These are phyloP conservation scores for Dactylellina haptotyla DNA, from an alignment of 2,329 filamentous ascomycete species.

Conservation along the genomic window DNA sequence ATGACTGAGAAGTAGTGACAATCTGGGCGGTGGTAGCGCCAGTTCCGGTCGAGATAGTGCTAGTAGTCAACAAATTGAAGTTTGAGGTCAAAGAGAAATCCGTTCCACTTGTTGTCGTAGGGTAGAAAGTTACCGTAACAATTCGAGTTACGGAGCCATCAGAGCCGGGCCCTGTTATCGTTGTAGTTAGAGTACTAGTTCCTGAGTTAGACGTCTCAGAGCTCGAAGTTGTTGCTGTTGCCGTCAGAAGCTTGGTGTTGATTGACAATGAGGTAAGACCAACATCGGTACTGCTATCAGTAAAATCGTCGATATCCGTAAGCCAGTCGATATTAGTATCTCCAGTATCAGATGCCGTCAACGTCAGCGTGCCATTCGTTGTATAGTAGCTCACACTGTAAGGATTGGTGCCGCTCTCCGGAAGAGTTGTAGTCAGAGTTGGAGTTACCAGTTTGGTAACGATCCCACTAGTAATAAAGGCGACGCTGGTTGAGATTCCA, in stretches of 20 bases:
- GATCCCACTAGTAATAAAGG: conserved; percentile 1
- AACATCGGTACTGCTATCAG: not conserved
- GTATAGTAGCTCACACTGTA: conserved; percentile 25
- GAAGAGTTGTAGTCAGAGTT: conserved; percentile 19
- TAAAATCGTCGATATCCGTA: not conserved
- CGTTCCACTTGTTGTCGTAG: conserved; percentile 4
- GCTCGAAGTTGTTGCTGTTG: not conserved
- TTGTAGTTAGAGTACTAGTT: conserved; percentile 11
- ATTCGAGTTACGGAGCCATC: conserved; percentile 9
- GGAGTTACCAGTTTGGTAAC: conserved; percentile 21
- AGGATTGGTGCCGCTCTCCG: conserved; percentile 8
- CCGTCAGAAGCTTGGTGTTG: conserved; percentile 16
- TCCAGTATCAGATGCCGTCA: conserved; percentile 18
- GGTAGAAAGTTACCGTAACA: conserved; percentile 27
- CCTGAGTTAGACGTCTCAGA: not conserved
- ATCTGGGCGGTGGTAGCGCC: conserved; percentile 3
- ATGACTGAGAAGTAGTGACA: not conserved
- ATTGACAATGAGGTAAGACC: conserved; percentile 6
- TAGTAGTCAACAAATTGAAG: not conserved
- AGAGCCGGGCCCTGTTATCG: conserved; percentile 16
- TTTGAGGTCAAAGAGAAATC: conserved; percentile 2
- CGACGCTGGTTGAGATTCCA: not conserved
- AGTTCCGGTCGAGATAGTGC: not conserved
- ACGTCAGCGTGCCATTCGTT: conserved; percentile 18
- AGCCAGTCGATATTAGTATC: conserved; percentile 9